These are phyloP conservation scores for Tylopilus vinaceipallidus DNA, from an alignment of 768 basidiomycete species.

Conservation along the genomic window DNA sequence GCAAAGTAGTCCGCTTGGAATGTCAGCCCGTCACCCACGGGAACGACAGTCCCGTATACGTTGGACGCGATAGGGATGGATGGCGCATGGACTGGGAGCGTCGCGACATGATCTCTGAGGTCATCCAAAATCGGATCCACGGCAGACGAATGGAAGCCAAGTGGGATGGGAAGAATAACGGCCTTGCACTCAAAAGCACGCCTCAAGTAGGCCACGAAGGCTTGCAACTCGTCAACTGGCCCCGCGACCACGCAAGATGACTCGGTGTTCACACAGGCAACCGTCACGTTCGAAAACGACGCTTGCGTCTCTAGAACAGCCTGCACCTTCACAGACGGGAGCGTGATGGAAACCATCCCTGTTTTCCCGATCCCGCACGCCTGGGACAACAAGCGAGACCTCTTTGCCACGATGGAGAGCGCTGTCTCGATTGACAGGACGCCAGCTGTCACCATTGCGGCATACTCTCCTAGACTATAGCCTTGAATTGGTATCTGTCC, in stretches of 20 bases:
- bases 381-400: slow-evolving; percentile 54
- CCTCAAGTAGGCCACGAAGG: slow-evolving; percentile 43
- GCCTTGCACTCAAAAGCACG: slow-evolving; percentile 36
- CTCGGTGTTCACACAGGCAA: slow-evolving; percentile 64
- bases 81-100: slow-evolving; percentile 43
- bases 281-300: slow-evolving; percentile 38
- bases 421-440: slow-evolving; percentile 58
- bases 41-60: slow-evolving; percentile 51
- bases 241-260: slow-evolving; percentile 62
- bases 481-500: neutral
- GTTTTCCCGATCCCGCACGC: slow-evolving; percentile 44
- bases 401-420: slow-evolving; percentile 52
- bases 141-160: slow-evolving; percentile 64
- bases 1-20: slow-evolving; percentile 54
- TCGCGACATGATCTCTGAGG: slow-evolving; percentile 40
- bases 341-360: slow-evolving; percentile 61
- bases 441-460: slow-evolving; percentile 61
- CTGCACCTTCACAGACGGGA: slow-evolving; percentile 35
- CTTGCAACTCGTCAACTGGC: slow-evolving; percentile 39
- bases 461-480: slow-evolving; percentile 71
- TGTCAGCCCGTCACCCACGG: slow-evolving; percentile 47
- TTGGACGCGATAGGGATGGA: slow-evolving; percentile 62
- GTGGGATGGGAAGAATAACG: slow-evolving; percentile 50
- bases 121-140: slow-evolving; percentile 58
- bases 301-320: slow-evolving; percentile 34